Evolutionary conservation across 306 rosid species (phyloP), one percentile per base, ranked within the genome.

Genomic region (Astragalus glycyphyllos): DNA sequence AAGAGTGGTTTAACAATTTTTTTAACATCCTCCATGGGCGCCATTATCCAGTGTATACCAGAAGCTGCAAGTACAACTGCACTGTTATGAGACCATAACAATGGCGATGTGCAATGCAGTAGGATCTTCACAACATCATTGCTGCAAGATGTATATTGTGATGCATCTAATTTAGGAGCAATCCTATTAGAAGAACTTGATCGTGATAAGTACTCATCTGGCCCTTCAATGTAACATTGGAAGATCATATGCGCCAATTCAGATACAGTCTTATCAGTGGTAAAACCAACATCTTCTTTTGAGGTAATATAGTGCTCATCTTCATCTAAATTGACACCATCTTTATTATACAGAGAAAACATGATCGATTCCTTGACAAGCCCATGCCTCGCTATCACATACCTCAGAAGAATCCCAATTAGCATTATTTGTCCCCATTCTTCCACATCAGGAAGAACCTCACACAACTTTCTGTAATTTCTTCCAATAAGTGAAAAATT

Each of bases 41-140:
- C 95, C 96, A 95, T 85, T 79, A 91, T 86, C 99, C 99, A 95
- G 83, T 91, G 97, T 26, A 91, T 90, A 65, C 96, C 85, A 34
- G 96, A 91, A 79, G 97, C 92, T 71, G 96, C 97, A 81, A 95
- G 92, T 73, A 89, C 96, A 72, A 89, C 99, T 66, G 99, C 99
- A 69, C 99, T 89, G 72, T 91, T 95, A 79, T 95, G 81, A 75
- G 96, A 87, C 99, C 99, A 91, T 66, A 95, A 79, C 85, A 95
- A 87, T 55, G 96, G 97, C 12, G 93, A 91, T 12, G 93, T 95
- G 72, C 96, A 91, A 73, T 80, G 88, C 83, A 91, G 88, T 82
- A 95, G 86, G 80, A 87, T 86, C 92, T 78, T 89, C 83, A 89
- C 87, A 81, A 83, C 89, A 46, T 89, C 89, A 53, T 89, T 82